phyloP scores from a whole-genome alignment of 2,329 filamentous ascomycete genomes.

The Aspergillus neoniger region DNA sequence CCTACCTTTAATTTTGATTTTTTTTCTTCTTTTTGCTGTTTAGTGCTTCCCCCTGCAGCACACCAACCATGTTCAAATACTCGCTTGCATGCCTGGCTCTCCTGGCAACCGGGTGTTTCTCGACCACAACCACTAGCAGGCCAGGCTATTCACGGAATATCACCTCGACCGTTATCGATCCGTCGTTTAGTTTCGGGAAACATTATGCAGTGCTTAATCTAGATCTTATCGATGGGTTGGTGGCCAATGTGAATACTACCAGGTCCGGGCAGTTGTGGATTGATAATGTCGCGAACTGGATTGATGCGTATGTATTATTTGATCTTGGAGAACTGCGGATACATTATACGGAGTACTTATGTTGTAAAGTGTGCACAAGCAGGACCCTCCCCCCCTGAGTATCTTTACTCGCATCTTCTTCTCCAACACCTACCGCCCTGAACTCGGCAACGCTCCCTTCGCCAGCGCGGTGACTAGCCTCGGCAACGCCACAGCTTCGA shows the following conservation, averaged over 20 bases:
- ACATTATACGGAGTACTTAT: neutral
- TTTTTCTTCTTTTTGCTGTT: too few relatives aligned
- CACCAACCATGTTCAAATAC: neutral
- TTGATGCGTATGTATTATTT: neutral
- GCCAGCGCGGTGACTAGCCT: neutral
- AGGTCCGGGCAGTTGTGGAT: neutral
- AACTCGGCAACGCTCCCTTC: constrained; percentile 3
- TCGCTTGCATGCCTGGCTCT: neutral
- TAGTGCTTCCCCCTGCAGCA: neutral
- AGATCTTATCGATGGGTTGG: neutral
- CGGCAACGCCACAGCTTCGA: constrained; percentile 7
- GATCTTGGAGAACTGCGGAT: neutral
- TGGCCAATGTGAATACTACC: neutral
- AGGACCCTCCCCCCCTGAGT: constrained; percentile 3
- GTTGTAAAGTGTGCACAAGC: neutral
- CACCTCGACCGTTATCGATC: neutral
- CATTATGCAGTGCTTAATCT: constrained; percentile 5
- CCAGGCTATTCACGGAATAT: neutral
- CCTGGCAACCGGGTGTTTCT: neutral
- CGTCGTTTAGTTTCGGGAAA: constrained; percentile 1
- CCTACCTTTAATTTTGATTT: too few relatives aligned
- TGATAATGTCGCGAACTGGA: neutral
- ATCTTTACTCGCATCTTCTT: constrained; percentile 12
- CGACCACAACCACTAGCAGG: neutral
- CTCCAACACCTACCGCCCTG: neutral